phyloP scores from a whole-genome alignment of 2,329 filamentous ascomycete species.

The Monosporascus sp. region DNA sequence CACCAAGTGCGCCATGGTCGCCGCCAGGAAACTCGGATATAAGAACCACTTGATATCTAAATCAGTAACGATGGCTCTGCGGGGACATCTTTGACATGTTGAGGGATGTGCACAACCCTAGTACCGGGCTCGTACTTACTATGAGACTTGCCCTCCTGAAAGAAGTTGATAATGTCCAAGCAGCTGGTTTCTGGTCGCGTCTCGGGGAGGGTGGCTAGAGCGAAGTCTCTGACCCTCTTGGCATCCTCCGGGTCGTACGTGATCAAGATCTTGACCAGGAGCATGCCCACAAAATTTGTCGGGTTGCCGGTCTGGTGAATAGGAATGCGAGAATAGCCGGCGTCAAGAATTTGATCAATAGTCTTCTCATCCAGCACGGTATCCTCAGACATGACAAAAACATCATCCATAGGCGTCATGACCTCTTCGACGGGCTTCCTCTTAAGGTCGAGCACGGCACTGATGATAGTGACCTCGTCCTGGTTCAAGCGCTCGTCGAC shows the following conservation, averaged over 20 bases:
- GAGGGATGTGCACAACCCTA: not conserved
- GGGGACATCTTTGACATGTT: not conserved
- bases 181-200: constrained; percentile 94
- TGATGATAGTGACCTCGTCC: constrained; percentile 98
- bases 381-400: constrained; percentile 95
- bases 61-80: not conserved
- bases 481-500: constrained; percentile 87
- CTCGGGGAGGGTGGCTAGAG: constrained; percentile 88
- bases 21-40: constrained; percentile 90
- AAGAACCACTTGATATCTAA: constrained; percentile 60
- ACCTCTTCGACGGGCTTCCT: constrained; percentile 92
- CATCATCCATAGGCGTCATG: constrained; percentile 98
- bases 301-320: constrained; percentile 82
- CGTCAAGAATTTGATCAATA: constrained; percentile 89
- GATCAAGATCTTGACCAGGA: constrained; percentile 96
- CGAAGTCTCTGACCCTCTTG: constrained; percentile 82
- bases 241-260: constrained; percentile 96
- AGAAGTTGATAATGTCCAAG: constrained; percentile 98
- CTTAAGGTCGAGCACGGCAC: constrained; percentile 90
- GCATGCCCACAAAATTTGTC: constrained; percentile 92
- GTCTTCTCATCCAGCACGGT: constrained; percentile 87
- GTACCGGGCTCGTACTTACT: constrained; percentile 28
- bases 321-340: constrained; percentile 92
- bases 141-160: constrained; percentile 98
- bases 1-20: constrained; percentile 81